These are phyloP conservation scores for Stachybotrys echinatus DNA, from an alignment of 2,329 filamentous ascomycete genomes.

Conservation along the genomic window DNA sequence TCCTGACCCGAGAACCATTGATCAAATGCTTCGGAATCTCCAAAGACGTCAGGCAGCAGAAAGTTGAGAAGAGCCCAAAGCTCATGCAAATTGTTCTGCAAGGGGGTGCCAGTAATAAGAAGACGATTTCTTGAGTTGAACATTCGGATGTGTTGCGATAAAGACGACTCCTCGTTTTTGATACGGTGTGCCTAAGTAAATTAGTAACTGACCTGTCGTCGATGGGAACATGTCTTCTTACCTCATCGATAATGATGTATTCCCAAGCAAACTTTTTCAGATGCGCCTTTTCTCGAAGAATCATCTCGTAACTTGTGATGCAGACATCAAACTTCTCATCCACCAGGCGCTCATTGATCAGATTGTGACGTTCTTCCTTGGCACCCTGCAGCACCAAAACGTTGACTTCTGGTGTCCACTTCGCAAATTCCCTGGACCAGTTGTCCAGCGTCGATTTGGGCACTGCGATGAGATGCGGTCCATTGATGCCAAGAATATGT, in stretches of 20 bases:
- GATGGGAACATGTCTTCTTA: slow-evolving; percentile 6
- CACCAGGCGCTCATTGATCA: slow-evolving; percentile 88
- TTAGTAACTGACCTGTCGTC: slow-evolving; percentile 9
- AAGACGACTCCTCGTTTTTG: slow-evolving; percentile 97
- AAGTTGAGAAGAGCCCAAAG: slow-evolving; percentile 98
- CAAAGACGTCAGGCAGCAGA: slow-evolving; percentile 94
- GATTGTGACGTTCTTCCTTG: slow-evolving; percentile 82
- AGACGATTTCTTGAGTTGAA: slow-evolving; percentile 95
- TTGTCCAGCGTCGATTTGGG: slow-evolving; percentile 98
- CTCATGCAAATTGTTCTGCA: slow-evolving; percentile 98
- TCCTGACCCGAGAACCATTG: slow-evolving; percentile 95
- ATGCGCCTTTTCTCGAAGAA: slow-evolving; percentile 88
- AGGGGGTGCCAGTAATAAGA: slow-evolving; percentile 90
- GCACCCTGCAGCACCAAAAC: slow-evolving; percentile 90
- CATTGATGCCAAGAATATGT: slow-evolving; percentile 82
- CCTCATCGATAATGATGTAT: slow-evolving; percentile 97
- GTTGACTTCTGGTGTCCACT: slow-evolving; percentile 93
- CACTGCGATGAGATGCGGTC: slow-evolving; percentile 86
- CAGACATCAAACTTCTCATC: slow-evolving; percentile 97
- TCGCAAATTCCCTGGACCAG: slow-evolving; percentile 91
- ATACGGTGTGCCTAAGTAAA: slow-evolving; percentile 70
- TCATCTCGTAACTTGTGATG: slow-evolving; percentile 99
- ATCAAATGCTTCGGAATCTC: slow-evolving; percentile 93
- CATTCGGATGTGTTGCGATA: slow-evolving; percentile 91
- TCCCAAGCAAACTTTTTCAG: slow-evolving; percentile 99